Evolutionary conservation across 768 basidiomycete species (phyloP), one percentile per base, ranked within the genome.

Genomic region (Dioszegia hungarica): DNA sequence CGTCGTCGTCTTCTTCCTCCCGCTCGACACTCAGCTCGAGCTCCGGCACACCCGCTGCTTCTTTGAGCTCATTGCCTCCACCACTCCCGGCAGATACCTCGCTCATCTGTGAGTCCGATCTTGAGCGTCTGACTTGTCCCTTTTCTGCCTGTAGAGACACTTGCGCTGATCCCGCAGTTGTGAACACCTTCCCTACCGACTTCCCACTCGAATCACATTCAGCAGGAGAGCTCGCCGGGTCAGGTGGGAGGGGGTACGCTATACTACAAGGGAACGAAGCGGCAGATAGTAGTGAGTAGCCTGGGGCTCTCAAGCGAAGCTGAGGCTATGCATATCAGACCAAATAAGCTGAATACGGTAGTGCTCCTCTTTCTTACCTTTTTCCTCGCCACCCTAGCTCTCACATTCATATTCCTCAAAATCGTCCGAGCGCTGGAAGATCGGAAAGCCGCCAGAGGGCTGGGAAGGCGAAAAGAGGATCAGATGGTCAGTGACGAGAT

Each of bases 401-500:
- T 67, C 22, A 61, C 63, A 1, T 22, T 61, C 31, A 24, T 55
- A 9, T 46, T 59, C 5, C 49, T 70, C 27, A 47, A 48, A n/a
- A n/a, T 33, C 19, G 56, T 57, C 3, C 54, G 56, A 24, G 36
- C 43, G 12, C 14, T 50, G 2, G 59, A 62, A 17, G n/a, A 28
- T 6, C 19, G 46, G 1, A 33, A 49, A 17, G 37, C 12, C 19
- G 28, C 19, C 6, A 6, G 5, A 25, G 50, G 6, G 45, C 37
- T 5, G 40, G 19, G 2, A 48, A 24, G 14, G n/a, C n/a, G n/a
- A n/a, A 54, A 60, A 46, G 56, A 47, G 25, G 68, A 70, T 54
- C 39, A 38, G 31, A 60, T 70, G 38, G 50, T 70, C 6, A 45
- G 57, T 36, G 68, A 67, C 3, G 68, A 67, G 25, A 67, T 61